Percentiles rank a stretch among this genome's conserved stretches.
Evolutionary conservation across 1,139 yeast species (phyloP).

Genomic region (Debaryomyces sp.): DNA sequence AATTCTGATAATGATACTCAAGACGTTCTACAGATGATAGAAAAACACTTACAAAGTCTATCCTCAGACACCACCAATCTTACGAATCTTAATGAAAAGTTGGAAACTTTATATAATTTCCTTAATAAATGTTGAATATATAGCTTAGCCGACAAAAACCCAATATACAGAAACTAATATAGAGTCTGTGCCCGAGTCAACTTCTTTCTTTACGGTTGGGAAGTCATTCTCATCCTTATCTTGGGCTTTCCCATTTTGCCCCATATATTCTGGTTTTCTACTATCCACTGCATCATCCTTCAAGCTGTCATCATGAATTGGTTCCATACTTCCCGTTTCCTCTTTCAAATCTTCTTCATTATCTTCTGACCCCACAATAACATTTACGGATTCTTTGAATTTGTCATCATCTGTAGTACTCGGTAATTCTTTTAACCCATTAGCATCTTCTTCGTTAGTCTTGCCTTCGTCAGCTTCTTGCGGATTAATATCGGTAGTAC

Average conservation of each 20-base stretch:
- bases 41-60: conserved; percentile 22
- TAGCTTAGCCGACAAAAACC: conserved; percentile 26
- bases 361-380: background rate
- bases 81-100: conserved; percentile 26
- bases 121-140: conserved; percentile 18
- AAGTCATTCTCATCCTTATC: background rate
- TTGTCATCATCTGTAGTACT: background rate
- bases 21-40: conserved; percentile 21
- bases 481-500: background rate
- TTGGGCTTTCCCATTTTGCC: background rate
- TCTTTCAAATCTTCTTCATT: background rate
- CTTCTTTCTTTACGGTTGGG: background rate
- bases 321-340: background rate
- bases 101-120: conserved; percentile 29
- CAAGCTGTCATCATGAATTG: background rate
- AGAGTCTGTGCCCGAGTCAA: background rate
- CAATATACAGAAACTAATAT: conserved; percentile 34
- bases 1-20: conserved; percentile 27
- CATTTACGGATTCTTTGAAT: background rate
- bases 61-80: conserved; percentile 21
- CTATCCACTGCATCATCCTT: background rate
- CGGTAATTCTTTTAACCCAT: background rate
- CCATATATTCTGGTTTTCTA: background rate
- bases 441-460: background rate
- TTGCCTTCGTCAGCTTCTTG: background rate